These are phyloP conservation scores for Penicillium glabrum DNA, from an alignment of 2,329 filamentous ascomycete genomes.

Conservation along the genomic window DNA sequence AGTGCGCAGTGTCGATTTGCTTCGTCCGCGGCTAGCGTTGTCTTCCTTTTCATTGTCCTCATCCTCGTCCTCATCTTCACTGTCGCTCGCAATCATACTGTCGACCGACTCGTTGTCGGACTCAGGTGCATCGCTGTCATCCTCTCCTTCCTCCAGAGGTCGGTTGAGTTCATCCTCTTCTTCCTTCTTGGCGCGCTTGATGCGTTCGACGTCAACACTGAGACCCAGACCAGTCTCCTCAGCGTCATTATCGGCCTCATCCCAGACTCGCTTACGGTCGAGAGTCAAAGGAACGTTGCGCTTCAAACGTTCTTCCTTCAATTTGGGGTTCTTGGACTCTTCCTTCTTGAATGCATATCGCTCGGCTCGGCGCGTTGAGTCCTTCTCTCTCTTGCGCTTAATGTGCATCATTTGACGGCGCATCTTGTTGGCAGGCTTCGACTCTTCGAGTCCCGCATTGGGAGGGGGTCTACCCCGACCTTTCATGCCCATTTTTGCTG, in stretches of 20 bases:
- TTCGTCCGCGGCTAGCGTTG: conserved; percentile 27
- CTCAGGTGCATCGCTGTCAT: conserved; percentile 40
- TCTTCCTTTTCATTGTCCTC: conserved; percentile 40
- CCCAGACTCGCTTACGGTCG: conserved; percentile 88
- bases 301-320: conserved; percentile 70
- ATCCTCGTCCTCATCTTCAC: conserved; percentile 47
- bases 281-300: conserved; percentile 79
- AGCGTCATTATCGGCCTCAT: conserved; percentile 63
- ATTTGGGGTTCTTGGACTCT: conserved; percentile 77
- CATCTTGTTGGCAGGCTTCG: conserved; percentile 72
- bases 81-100: conserved; percentile 71
- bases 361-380: conserved; percentile 72
- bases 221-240: conserved; percentile 46
- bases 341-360: conserved; percentile 78
- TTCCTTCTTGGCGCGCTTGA: conserved; percentile 49
- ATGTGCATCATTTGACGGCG: conserved; percentile 76
- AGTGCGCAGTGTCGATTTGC: conserved; percentile 37
- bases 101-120: conserved; percentile 63
- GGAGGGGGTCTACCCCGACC: conserved; percentile 43
- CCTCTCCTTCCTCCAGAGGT: conserved; percentile 46
- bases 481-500: conserved; percentile 50
- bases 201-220: conserved; percentile 49
- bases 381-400: conserved; percentile 73
- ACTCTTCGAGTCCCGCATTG: conserved; percentile 44
- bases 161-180: conserved; percentile 44